Percentiles rank a stretch among this genome's conserved stretches.
Conservation (phyloP, 2,329 filamentous ascomycete species). For the Mycosphaerella arachidis region DNA sequence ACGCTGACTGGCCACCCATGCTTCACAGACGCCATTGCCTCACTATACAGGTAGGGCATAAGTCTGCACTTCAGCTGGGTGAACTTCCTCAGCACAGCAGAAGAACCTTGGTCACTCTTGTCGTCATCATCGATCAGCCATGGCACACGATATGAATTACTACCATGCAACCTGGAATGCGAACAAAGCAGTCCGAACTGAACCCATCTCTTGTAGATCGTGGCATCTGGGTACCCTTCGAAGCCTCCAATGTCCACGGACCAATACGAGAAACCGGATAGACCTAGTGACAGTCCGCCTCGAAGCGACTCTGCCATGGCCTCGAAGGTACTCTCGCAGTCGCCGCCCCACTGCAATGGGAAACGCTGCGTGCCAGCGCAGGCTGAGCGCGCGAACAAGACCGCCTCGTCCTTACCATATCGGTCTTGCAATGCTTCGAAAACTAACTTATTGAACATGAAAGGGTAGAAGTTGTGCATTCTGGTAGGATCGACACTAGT, state of each 20-base stretch:
- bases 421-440: constrained; percentile 59
- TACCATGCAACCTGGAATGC: constrained; percentile 67
- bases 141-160: constrained; percentile 67
- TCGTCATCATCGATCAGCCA: constrained; percentile 66
- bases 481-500: constrained; percentile 54
- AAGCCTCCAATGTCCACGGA: constrained; percentile 68
- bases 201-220: constrained; percentile 75
- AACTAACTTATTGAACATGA: constrained; percentile 66
- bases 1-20: constrained; percentile 58
- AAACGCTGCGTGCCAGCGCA: constrained; percentile 66
- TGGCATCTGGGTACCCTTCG: constrained; percentile 57
- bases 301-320: constrained; percentile 68
- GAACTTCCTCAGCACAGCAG: constrained; percentile 52
- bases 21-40: constrained; percentile 48
- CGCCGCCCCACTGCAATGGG: constrained; percentile 66
- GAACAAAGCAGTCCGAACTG: constrained; percentile 68
- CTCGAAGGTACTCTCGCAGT: constrained; percentile 69
- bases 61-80: constrained; percentile 52
- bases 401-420: constrained; percentile 50
- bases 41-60: constrained; percentile 55
- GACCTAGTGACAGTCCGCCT: constrained; percentile 59
- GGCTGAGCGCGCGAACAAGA: constrained; percentile 65
- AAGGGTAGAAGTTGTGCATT: constrained; percentile 78
- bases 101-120: constrained; percentile 44
- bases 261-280: constrained; percentile 65